Percentiles rank a stretch among this genome's conserved stretches.
phyloP scores from a whole-genome alignment of 192 early-diverging fungal species.

The Chytriomyces sp. region DNA sequence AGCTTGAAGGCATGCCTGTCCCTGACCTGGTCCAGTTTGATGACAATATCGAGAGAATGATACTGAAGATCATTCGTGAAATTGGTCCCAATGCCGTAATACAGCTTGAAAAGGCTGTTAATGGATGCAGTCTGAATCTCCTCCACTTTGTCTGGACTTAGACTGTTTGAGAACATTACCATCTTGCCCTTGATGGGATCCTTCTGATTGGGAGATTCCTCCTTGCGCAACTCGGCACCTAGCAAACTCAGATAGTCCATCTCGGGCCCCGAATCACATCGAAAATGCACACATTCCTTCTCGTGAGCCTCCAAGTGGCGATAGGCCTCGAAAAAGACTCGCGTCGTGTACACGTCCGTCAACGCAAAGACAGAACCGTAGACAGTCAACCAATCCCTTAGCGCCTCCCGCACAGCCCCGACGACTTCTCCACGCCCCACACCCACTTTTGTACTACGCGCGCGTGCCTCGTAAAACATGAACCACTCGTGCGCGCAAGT shows the following conservation, averaged over 20 bases:
- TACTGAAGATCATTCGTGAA: conserved; percentile 24
- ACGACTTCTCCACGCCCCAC: not conserved
- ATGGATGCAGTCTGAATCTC: not conserved
- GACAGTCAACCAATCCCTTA: conserved; percentile 1
- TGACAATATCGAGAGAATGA: conserved; percentile 6
- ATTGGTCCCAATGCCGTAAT: conserved; percentile 15
- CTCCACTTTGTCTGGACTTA: conserved; percentile 12
- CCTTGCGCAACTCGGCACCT: not conserved
- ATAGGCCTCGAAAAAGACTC: not conserved
- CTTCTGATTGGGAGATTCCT: not conserved
- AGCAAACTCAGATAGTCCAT: not conserved
- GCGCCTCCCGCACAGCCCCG: not conserved
- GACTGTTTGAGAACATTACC: conserved; percentile 12
- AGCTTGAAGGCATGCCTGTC: conserved; percentile 12
- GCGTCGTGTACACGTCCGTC: conserved; percentile 9
- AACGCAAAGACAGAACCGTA: conserved; percentile 9
- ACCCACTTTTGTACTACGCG: not conserved
- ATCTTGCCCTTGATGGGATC: not conserved
- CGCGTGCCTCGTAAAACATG: conserved; percentile 16
- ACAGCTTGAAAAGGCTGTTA: not conserved
- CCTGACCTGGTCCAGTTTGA: conserved; percentile 12
- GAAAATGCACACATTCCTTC: conserved; percentile 4
- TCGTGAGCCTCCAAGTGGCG: not conserved
- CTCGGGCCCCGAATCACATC: conserved; percentile 13
- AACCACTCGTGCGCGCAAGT: conserved; percentile 31